Conservation (phyloP, 1,284 basidiomycete genomes). For the Rhizopogon parksii region DNA sequence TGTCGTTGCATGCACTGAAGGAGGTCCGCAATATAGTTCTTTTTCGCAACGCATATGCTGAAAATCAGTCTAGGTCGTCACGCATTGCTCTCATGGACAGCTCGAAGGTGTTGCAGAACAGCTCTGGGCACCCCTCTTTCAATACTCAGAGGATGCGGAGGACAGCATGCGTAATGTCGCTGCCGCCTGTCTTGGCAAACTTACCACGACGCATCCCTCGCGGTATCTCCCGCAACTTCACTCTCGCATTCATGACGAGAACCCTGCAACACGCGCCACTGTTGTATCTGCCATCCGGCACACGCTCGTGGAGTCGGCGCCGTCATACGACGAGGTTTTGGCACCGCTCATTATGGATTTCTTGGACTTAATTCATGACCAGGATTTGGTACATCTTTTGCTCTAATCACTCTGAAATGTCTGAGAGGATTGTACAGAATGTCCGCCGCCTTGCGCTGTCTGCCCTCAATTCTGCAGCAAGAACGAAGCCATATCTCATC, state of each 20-base stretch:
- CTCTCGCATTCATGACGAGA: slow-evolving; percentile 65
- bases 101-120: slow-evolving; percentile 79
- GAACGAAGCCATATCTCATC: slow-evolving; percentile 90
- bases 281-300: slow-evolving; percentile 93
- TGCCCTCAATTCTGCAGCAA: slow-evolving; percentile 87
- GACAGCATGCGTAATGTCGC: slow-evolving; percentile 92
- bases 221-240: slow-evolving; percentile 91
- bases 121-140: slow-evolving; percentile 88
- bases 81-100: slow-evolving; percentile 79
- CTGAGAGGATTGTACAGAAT: slow-evolving; percentile 40
- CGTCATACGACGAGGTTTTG: slow-evolving; percentile 83
- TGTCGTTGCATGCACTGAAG: slow-evolving; percentile 89
- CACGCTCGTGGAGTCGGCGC: slow-evolving; percentile 84
- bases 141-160: slow-evolving; percentile 77
- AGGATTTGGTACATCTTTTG: slow-evolving; percentile 62
- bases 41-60: neutral
- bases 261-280: slow-evolving; percentile 74
- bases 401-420: neutral
- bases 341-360: slow-evolving; percentile 86
- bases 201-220: slow-evolving; percentile 85
- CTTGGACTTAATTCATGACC: slow-evolving; percentile 79
- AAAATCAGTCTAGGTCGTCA: slow-evolving; percentile 61
- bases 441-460: slow-evolving; percentile 85
- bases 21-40: slow-evolving; percentile 49
- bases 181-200: slow-evolving; percentile 92